Conservation (phyloP, 495 filamentous ascomycete genomes). For the Trichoderma orchidacearum region DNA sequence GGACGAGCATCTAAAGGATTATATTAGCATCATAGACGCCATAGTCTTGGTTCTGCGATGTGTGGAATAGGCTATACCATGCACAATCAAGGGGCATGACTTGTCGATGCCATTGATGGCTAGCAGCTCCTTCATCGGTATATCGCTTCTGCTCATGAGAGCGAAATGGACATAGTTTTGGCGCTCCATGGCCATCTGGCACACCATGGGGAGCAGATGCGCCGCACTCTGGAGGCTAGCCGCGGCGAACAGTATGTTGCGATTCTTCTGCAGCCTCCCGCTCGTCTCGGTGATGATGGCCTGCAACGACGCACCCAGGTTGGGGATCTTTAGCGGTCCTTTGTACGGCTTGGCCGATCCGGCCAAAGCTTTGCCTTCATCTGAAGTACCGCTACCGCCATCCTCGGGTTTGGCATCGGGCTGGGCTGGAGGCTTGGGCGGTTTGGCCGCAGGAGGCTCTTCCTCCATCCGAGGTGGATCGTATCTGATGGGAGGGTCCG, state of each 20-base stretch:
- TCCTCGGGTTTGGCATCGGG: not conserved
- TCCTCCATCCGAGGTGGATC: not conserved
- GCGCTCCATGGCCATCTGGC: conserved; percentile 42
- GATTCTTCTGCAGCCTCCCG: conserved; percentile 24
- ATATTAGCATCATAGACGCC: not conserved
- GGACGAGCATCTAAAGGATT: conserved; percentile 36
- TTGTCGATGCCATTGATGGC: conserved; percentile 42
- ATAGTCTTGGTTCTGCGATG: not conserved
- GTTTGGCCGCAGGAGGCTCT: not conserved
- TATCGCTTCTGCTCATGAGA: conserved; percentile 39
- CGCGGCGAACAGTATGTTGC: conserved; percentile 44
- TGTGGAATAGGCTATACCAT: conserved; percentile 26
- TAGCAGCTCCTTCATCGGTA: conserved; percentile 35
- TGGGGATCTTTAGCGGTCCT: conserved; percentile 22
- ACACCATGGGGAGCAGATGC: conserved; percentile 43
- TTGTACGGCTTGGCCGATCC: conserved; percentile 14
- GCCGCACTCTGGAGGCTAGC: conserved; percentile 42
- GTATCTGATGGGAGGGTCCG: not conserved
- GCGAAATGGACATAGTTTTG: conserved; percentile 47
- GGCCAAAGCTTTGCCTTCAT: conserved; percentile 1
- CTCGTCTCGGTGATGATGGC: conserved; percentile 19
- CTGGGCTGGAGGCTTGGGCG: not conserved
- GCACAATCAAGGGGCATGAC: conserved; percentile 37
- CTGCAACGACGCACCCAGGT: conserved; percentile 22
- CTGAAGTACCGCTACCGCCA: not conserved